Percentiles rank a stretch among this genome's conserved stretches.
phyloP scores from a whole-genome alignment of 768 basidiomycete genomes.

The Lactarius akahatsu region DNA sequence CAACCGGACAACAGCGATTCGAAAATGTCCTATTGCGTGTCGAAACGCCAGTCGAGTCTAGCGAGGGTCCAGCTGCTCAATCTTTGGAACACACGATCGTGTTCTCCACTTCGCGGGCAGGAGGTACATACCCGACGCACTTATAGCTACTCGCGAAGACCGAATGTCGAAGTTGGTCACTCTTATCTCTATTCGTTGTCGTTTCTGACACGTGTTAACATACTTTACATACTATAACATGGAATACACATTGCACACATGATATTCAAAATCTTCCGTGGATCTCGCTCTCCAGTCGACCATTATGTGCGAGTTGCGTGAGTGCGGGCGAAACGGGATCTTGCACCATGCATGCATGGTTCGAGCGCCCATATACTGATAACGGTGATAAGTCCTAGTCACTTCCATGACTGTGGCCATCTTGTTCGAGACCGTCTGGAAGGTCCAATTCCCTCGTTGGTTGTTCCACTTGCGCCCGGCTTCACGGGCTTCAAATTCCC shows the following conservation, averaged over 20 bases:
- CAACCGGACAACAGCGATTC: constrained; percentile 14
- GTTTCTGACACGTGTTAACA: not conserved
- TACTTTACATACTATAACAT: not conserved
- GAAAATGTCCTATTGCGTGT: constrained; percentile 10
- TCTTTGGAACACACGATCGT: constrained; percentile 17
- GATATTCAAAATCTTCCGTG: constrained; percentile 2
- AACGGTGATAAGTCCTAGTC: constrained; percentile 7
- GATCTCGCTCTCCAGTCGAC: constrained; percentile 1
- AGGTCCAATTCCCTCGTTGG: not conserved
- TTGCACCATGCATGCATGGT: not conserved
- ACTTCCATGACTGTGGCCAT: constrained; percentile 1
- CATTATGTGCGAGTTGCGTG: constrained; percentile 16
- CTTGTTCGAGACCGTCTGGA: not conserved
- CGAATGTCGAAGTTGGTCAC: not conserved
- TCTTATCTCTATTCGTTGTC: constrained; percentile 1
- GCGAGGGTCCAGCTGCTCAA: constrained; percentile 13
- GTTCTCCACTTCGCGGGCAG: constrained; percentile 16
- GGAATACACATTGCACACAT: not conserved
- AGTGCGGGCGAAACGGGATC: not conserved
- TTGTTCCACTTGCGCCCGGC: not conserved
- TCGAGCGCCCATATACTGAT: constrained; percentile 15
- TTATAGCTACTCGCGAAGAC: not conserved
- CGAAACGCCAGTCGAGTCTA: constrained; percentile 12
- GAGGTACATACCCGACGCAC: not conserved
- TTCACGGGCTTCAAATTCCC: not conserved